Evolutionary conservation across 257 asterid genomes (phyloP), one percentile per base, ranked within the genome.

Genomic region (Osmanthus fragrans): DNA sequence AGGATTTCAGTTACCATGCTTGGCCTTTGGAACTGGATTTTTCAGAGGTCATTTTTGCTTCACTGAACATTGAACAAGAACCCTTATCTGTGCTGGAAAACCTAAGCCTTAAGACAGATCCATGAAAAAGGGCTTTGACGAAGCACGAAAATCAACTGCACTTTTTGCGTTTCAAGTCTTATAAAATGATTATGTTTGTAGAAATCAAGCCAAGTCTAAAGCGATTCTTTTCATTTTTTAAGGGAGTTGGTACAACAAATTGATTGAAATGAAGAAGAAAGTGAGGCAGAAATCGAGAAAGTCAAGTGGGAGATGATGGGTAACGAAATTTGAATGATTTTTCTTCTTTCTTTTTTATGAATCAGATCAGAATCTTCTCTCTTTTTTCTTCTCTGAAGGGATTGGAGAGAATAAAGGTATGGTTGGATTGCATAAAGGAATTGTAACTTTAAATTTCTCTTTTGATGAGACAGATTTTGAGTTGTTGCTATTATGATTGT

Each of bases 21-120:
- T 92, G 99, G 71, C 97, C 99, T 90, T 91, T 92, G 81, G 97
- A 73, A 58, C 76, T 83, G 75, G 92, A 88, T 77, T 85, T 90
- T 36, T 90, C 95, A 63, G 90, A 75, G 15, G 91, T 92, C 99
- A 94, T 92, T 30, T 51, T 84, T 67, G 19, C 51, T 13, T 42
- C 51, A 7, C 25, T 4, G 45, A 72, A 68, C 70, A 12, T 42
- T 42, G 18, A 42, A 12, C 51, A 69, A 63, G 34, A 77, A 76
- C 18, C 65, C 40, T 47, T 67, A 65, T 39, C 72, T 75, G 27
- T 75, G 21, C 42, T 25, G 4, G 37, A 39, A 56, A 68, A 81
- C 11, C 45, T 7, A 77, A 72, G 39, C 42, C 76, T 12, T 60
- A 73, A 83, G 13, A 77, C 76, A 79, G 89, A 84, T 81, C 85